Conservation (phyloP, 2,329 filamentous ascomycete genomes). For the Cadophora gregata region DNA sequence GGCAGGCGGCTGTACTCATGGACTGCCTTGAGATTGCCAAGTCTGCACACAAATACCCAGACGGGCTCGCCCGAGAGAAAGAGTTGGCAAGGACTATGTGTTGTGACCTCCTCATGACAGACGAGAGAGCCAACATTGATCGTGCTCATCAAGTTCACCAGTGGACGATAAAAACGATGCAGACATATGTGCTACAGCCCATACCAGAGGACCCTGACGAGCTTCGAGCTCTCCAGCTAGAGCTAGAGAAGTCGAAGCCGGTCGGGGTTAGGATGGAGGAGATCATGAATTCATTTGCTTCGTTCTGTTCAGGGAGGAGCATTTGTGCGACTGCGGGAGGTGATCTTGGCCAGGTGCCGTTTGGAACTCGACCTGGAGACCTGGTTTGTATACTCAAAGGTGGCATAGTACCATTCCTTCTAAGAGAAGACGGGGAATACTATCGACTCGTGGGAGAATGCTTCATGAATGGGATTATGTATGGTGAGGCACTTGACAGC, state of each 20-base stretch:
- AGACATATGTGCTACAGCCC: neutral
- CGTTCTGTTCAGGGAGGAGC: constrained; percentile 5
- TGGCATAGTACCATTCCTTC: constrained; percentile 22
- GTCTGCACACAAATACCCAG: constrained; percentile 2
- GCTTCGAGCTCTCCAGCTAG: constrained; percentile 1
- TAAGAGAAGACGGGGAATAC: constrained; percentile 14
- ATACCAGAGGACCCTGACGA: constrained; percentile 8
- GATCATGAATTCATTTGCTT: constrained; percentile 2
- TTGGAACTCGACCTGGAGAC: constrained; percentile 15
- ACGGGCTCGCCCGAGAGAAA: neutral
- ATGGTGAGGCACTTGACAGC: constrained; percentile 26
- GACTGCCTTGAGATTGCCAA: neutral
- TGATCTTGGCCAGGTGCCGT: constrained; percentile 12
- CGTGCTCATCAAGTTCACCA: neutral
- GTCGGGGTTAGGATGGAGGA: constrained; percentile 2
- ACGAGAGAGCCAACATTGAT: constrained; percentile 1
- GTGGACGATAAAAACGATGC: constrained; percentile 3
- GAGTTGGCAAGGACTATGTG: constrained; percentile 14
- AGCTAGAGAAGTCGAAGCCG: constrained; percentile 7
- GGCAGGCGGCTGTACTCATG: neutral
- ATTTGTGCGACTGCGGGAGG: constrained; percentile 11
- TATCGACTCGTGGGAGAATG: constrained; percentile 30
- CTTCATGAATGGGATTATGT: constrained; percentile 30
- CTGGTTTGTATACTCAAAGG: constrained; percentile 25
- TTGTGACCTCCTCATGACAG: constrained; percentile 15